Percentiles rank a stretch among this genome's conserved stretches.
Evolutionary conservation across 202 grass and related monocot species (phyloP).

Genomic region (Musa balbisiana): DNA sequence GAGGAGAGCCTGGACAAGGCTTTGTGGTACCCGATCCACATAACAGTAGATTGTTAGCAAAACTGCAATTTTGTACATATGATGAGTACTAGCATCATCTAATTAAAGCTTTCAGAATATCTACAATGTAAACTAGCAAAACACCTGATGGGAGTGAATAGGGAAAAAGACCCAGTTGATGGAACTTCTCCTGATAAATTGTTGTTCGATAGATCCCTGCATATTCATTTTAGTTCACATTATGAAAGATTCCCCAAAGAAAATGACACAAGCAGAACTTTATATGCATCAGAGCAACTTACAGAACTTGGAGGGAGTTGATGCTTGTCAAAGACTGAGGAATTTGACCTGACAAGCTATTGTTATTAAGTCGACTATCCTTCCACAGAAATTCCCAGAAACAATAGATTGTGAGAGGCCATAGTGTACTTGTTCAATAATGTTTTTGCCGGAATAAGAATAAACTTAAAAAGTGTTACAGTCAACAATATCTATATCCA

Average conservation of each 20-base stretch:
- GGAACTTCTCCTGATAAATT: slow-evolving; percentile 3
- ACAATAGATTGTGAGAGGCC: neutral
- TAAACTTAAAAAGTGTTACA: neutral
- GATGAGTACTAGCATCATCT: neutral
- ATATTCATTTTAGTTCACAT: neutral
- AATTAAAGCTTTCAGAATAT: neutral
- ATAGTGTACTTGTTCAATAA: neutral
- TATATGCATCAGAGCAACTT: neutral
- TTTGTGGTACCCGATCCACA: slow-evolving; percentile 3
- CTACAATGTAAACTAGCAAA: neutral
- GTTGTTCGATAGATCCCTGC: slow-evolving; percentile 14
- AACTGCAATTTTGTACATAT: slow-evolving; percentile 5
- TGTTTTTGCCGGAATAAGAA: neutral
- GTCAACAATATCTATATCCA: neutral
- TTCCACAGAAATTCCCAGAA: slow-evolving; percentile 1
- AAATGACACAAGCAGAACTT: neutral
- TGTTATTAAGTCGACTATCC: slow-evolving; percentile 14
- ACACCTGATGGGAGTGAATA: slow-evolving; percentile 4
- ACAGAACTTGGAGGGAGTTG: slow-evolving; percentile 16
- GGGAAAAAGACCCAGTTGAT: slow-evolving; percentile 4
- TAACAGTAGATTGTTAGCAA: slow-evolving; percentile 15
- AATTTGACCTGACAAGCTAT: slow-evolving; percentile 21
- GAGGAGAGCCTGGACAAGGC: slow-evolving; percentile 6
- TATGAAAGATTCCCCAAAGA: neutral
- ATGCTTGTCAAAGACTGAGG: slow-evolving; percentile 9